Evolutionary conservation across 495 filamentous ascomycete genomes (phyloP).

Genomic region (Letharia lupina): DNA sequence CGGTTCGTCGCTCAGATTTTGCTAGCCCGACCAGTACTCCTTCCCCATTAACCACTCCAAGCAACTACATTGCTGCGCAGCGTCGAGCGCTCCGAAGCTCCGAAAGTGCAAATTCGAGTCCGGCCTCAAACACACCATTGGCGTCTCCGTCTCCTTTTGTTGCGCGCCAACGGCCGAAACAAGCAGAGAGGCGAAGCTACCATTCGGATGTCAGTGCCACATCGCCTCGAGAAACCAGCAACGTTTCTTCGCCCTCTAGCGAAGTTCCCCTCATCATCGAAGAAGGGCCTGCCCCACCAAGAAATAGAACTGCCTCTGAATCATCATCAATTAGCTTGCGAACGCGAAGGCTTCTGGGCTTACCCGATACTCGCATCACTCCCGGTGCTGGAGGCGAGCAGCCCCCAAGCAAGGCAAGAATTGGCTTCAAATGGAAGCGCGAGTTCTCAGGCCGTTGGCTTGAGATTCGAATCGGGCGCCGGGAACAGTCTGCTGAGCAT

Average conservation of each 20-base stretch:
- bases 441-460: constrained; percentile 21
- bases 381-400: not conserved
- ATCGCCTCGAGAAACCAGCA: not conserved
- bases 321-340: constrained; percentile 7
- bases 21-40: not conserved
- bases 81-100: constrained; percentile 9
- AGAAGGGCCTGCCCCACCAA: not conserved
- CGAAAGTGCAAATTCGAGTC: not conserved
- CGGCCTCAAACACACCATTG: not conserved
- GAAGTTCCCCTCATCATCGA: not conserved
- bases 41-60: constrained; percentile 8
- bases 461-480: constrained; percentile 20
- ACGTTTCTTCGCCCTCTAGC: not conserved
- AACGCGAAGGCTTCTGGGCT: constrained; percentile 5
- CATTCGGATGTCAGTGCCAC: not conserved
- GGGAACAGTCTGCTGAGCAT: not conserved
- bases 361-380: constrained; percentile 1
- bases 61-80: not conserved
- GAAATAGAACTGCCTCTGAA: not conserved
- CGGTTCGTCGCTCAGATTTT: not conserved
- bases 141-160: not conserved
- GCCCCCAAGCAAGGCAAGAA: constrained; percentile 10
- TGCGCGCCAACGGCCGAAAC: constrained; percentile 3
- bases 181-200: not conserved
- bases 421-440: constrained; percentile 20